Base-by-base conservation (phyloP, 176 grass and related monocot genomes). In the Typha latifolia region DNA sequence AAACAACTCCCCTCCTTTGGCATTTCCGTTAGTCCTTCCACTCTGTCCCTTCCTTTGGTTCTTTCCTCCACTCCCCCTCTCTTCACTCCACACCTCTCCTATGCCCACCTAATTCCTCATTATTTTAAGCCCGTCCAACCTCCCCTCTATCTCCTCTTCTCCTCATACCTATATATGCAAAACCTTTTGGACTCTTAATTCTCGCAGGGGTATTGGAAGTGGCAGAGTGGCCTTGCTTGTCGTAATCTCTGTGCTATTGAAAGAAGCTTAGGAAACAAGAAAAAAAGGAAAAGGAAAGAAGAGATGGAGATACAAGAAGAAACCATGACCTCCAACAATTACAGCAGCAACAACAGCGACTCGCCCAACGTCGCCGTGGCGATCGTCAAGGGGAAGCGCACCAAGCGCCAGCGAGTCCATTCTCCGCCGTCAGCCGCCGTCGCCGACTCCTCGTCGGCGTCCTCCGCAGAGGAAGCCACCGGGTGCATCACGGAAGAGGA, bases 301-400 rank as follows among this genome's bases (percentile, higher is more conserved):
- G 37, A 43, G 37, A 43, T 43, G 37, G 37, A 43, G 37, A 43
- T 43, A 2, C 37, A 69, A 49, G 78, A 85, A 51, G 70, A 74
- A 64, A 37, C 63, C 48, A 51, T 66, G 79, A 24, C 8, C 14
- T 70, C 49, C 27, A 70, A 55, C 49, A 70, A 16, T 49, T 53
- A 20, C 68, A 52, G 9, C 68, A 70, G 50, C 49, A 34, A 31
- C 50, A 23, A 19, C 49, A 70, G 49, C 56, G 72, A 48, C 63
- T 32, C 26, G 49, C 12, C 14, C 9, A 15, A 15, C 62, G 3
- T 37, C 31, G 55, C 79, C 24, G 63, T 71, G 7, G 69, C 66
- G 21, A 68, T 96, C 1, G 81, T 75, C 62, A 91, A 87, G 79
- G 84, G 91, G 0, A 87, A 84, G 87, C 81, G 91, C 51, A 96